Evolutionary conservation across 2,329 filamentous ascomycete genomes (phyloP).

Genomic region (Nothomitra cinnamomea): DNA sequence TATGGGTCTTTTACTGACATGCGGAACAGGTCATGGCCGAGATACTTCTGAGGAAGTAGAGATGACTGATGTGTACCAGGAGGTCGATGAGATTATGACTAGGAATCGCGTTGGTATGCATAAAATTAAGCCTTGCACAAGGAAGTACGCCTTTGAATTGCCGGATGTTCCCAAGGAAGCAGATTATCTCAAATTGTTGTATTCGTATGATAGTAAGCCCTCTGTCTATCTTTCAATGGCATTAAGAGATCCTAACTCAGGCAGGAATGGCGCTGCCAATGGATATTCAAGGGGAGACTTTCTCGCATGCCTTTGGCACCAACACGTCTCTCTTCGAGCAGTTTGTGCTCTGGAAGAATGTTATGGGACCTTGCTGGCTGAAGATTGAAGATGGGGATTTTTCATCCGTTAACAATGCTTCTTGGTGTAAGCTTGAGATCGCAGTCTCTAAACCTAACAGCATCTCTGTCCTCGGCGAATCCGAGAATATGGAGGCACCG

Average conservation of each 20-base stretch:
- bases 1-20: conserved; percentile 10
- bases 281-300: conserved; percentile 65
- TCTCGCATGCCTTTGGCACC: conserved; percentile 82
- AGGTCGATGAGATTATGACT: conserved; percentile 79
- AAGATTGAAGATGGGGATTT: conserved; percentile 80
- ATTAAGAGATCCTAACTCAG: neutral
- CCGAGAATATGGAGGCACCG: conserved; percentile 66
- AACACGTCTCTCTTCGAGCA: conserved; percentile 94
- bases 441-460: conserved; percentile 61
- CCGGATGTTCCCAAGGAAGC: conserved; percentile 72
- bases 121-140: conserved; percentile 78
- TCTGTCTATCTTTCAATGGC: neutral
- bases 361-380: conserved; percentile 98
- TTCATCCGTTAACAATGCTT: conserved; percentile 70
- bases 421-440: conserved; percentile 92
- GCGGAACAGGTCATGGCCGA: conserved; percentile 36
- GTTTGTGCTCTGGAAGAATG: conserved; percentile 95
- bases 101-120: conserved; percentile 72
- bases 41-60: conserved; percentile 62
- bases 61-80: conserved; percentile 78
- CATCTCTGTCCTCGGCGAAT: conserved; percentile 55
- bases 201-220: conserved; percentile 64
- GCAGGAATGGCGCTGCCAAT: conserved; percentile 51
- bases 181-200: conserved; percentile 89
- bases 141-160: conserved; percentile 94